phyloP scores from a whole-genome alignment of 2,329 filamentous ascomycete species.

The Aspergillus udagawae region DNA sequence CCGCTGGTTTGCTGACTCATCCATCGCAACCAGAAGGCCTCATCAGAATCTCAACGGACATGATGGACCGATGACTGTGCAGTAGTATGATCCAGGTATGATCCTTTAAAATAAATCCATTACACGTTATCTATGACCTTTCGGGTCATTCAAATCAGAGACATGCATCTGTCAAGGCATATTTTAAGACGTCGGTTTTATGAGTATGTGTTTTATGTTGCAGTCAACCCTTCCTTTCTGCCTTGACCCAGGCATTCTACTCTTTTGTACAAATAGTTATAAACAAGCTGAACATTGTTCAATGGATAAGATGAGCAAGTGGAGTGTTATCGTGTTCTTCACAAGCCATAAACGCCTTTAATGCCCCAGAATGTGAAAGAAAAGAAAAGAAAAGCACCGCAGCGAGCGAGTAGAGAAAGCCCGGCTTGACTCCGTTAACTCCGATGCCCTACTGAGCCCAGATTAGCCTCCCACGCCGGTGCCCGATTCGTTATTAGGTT shows the following conservation, averaged over 20 bases:
- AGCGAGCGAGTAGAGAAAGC: background rate
- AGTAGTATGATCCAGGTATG: background rate
- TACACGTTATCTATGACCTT: background rate
- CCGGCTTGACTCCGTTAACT: constrained; percentile 6
- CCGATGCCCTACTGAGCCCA: background rate
- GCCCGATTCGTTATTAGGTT: constrained; percentile 6
- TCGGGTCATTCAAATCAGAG: background rate
- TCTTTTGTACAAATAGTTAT: background rate
- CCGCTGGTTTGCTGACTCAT: constrained; percentile 33
- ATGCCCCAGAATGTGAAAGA: background rate
- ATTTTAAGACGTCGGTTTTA: background rate
- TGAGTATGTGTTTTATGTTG: background rate
- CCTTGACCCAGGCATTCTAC: background rate
- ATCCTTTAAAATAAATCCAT: background rate
- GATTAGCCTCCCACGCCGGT: background rate
- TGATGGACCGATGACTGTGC: background rate
- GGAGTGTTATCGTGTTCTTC: background rate
- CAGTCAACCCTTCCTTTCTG: background rate
- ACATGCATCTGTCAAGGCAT: background rate
- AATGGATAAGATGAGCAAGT: background rate
- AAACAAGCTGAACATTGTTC: background rate
- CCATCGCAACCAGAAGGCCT: constrained; percentile 12
- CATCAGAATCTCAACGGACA: constrained; percentile 8
- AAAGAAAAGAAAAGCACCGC: background rate
- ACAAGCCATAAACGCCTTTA: constrained; percentile 7